Evolutionary conservation across 176 grass and related monocot species (phyloP), one percentile per base, ranked within the genome.

Genomic region (barley (Hordeum vulgare)): DNA sequence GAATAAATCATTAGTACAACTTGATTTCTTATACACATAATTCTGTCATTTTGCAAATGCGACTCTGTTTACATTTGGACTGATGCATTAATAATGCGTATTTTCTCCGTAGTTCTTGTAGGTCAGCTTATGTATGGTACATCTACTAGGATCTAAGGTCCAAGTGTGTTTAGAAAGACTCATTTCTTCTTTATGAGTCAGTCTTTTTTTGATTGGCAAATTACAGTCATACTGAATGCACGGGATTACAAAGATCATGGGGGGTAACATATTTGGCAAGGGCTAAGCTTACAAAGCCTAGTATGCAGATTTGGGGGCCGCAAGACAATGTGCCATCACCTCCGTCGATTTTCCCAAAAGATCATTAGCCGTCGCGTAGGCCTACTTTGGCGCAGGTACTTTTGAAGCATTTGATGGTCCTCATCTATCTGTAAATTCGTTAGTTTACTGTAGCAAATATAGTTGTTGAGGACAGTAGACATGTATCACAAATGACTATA

Each of bases 31-130:
- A 66, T 66, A 10, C 20, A 24, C 11, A 14, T 5, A 11, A 45
- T 66, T 51, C 11, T 66, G 11, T 80, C 65, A 40, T 66, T 80
- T 80, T 47, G 61, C 61, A 66, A 35, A 66, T 80, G 40, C 5
- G 18, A 80, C 80, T 44, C 15, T 15, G 21, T 33, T 62, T 83
- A 45, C 58, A 49, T 63, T 75, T 65, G 31, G 21, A 35, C 39
- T 28, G 28, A 64, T 84, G 42, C 82, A 66, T 76, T 54, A 76
- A 28, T 75, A 66, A 36, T 9, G 4, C 61, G 66, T 54, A 49
- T 23, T 11, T 85, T 56, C 2, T 68, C 77, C 53, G 42, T 4
- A 57, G 56, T 84, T 84, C 61, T 40, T 77, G 57, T 68, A 42
- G 33, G 17, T 67, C 17, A 51, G 35, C 44, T 15, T 84, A 68